Evolutionary conservation across 768 basidiomycete genomes (phyloP), one percentile per base, ranked within the genome.

Genomic region (Leccinellum albellum): DNA sequence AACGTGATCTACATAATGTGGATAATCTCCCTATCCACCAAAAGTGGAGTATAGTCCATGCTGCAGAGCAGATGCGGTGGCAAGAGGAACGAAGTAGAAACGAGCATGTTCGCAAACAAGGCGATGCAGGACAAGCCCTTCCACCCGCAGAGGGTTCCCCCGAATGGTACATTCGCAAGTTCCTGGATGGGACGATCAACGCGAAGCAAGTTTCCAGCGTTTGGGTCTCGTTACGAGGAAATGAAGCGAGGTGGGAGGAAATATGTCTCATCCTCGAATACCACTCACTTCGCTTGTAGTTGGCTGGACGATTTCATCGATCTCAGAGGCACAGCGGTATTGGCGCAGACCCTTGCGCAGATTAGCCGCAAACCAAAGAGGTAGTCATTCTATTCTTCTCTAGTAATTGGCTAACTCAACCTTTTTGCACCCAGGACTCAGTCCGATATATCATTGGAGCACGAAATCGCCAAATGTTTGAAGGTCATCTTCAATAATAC

Each of bases 121-220:
- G 75, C 6, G 88, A 88, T 60, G 67, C 78, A 3, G 84, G 86
- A 6, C 82, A 83, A 54, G 63, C 82, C 7, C 72, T 75, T 6
- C 70, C 79, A 21, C 79, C 83, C 21, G 72, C 82, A 21, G 82
- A 85, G 54, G 87, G 88, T 59, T 84, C 89, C 9, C 94, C 95
- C 1, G 90, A 97, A 70, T 97, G 89, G 89, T 98, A 94, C 68
- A 84, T 98, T 61, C 84, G 87, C 71, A 92, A 88, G 72, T 92
- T 97, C 69, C 77, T 98, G 67, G 89, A 95, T 66, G 84, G 85
- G 57, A 89, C 89, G 2, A 85, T 97, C 50, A 94, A 87, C 1
- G 74, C 85, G 42, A 90, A 91, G 72, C 86, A 94, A 60, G 89
- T 91, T 10, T 78, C 80, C 21, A 85, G 88, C 55, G 75, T 98